Evolutionary conservation across 208 protist genomes (phyloP).

Genomic region (Naegleria gruberi): DNA sequence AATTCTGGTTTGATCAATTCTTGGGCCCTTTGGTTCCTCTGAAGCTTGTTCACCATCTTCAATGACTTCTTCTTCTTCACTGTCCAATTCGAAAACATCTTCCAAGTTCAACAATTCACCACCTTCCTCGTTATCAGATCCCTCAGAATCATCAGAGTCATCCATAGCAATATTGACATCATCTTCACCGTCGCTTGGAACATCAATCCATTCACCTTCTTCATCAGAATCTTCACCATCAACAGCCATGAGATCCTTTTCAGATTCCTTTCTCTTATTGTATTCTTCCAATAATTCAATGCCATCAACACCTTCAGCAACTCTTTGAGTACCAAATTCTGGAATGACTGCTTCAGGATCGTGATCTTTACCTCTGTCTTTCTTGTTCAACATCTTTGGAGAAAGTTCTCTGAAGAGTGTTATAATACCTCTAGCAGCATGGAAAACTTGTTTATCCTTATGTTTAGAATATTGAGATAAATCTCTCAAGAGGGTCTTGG

Average conservation of each 20-base stretch:
- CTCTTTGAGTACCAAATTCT: background rate
- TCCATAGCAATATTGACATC: background rate
- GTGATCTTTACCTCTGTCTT: conserved; percentile 60
- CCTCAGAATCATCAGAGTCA: background rate
- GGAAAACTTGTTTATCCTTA: conserved; percentile 88
- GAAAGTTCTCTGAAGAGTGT: conserved; percentile 84
- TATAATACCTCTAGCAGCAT: conserved; percentile 85
- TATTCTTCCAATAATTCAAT: conserved; percentile 4
- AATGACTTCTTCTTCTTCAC: background rate
- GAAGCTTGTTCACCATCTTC: background rate
- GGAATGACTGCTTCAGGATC: background rate
- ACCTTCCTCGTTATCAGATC: background rate
- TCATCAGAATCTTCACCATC: background rate
- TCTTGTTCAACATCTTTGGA: conserved; percentile 83
- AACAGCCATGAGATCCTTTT: background rate
- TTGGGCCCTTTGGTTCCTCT: background rate
- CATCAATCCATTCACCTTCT: background rate
- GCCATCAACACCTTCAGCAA: background rate
- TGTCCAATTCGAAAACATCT: background rate
- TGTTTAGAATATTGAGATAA: conserved; percentile 78
- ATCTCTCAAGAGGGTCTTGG: conserved; percentile 77
- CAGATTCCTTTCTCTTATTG: background rate
- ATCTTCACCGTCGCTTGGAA: background rate
- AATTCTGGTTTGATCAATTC: background rate
- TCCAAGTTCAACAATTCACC: background rate